Evolutionary conservation across 129 eudicot genomes (phyloP).

Genomic region (Oenanthe sinensis): DNA sequence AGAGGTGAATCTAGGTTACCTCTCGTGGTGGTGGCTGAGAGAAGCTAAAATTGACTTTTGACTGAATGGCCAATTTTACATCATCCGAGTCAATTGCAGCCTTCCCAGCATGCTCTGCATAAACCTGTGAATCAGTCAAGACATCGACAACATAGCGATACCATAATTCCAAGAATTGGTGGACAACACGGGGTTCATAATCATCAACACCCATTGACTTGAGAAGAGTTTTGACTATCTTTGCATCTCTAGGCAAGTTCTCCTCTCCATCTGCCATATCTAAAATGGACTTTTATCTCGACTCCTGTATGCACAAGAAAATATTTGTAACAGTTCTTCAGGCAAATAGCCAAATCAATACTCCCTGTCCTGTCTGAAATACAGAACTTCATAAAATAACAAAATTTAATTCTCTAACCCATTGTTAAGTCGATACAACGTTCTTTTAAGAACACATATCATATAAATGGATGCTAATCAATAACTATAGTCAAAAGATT

Average conservation of each 20-base stretch:
- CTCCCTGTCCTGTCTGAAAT: too few relatives aligned
- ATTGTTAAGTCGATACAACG: too few relatives aligned
- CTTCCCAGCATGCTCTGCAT: conserved; percentile 43
- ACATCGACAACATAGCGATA: too few relatives aligned
- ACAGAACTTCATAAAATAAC: too few relatives aligned
- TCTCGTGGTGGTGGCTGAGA: conserved; percentile 25
- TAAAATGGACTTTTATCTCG: background rate
- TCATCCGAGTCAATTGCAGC: conserved; percentile 75
- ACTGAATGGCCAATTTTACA: conserved; percentile 85
- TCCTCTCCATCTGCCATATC: conserved; percentile 29
- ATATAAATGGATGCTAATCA: too few relatives aligned
- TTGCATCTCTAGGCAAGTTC: conserved; percentile 83
- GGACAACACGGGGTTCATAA: conserved; percentile 78
- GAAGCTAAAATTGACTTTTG: conserved; percentile 84
- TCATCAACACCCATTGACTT: conserved; percentile 86
- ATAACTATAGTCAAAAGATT: too few relatives aligned
- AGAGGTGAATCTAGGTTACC: conserved; percentile 31
- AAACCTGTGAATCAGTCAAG: conserved; percentile 79
- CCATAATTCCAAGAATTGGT: conserved; percentile 37
- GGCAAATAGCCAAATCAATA: background rate
- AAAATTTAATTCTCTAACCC: too few relatives aligned
- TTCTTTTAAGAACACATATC: too few relatives aligned
- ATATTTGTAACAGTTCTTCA: background rate
- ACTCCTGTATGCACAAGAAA: background rate
- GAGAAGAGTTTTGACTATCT: conserved; percentile 64